Evolutionary conservation across 345 rosid genomes (phyloP).

Genomic region (Populus ilicifolia): DNA sequence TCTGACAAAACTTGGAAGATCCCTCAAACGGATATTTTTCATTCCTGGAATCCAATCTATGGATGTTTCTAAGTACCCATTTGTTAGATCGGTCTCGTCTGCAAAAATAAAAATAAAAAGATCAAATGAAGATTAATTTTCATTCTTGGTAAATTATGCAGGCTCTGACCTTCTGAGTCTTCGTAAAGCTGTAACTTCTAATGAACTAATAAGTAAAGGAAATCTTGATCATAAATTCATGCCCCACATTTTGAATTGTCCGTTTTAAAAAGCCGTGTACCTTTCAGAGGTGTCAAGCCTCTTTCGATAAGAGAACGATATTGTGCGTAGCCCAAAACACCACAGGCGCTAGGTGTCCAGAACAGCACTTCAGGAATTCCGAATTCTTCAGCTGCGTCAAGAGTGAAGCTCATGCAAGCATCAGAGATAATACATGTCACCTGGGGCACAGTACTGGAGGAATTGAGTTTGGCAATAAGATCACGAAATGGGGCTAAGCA

Average conservation of each 20-base stretch:
- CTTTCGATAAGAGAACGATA: slow-evolving; percentile 23
- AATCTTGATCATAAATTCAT: too few species aligned
- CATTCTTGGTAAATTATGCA: too few species aligned
- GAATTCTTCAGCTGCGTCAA: slow-evolving; percentile 26
- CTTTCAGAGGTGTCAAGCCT: slow-evolving; percentile 44
- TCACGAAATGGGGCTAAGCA: slow-evolving; percentile 34
- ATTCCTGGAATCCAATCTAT: slow-evolving; percentile 52
- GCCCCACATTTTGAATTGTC: background rate
- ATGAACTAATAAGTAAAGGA: too few species aligned
- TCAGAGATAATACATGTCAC: slow-evolving; percentile 45
- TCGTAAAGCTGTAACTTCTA: too few species aligned
- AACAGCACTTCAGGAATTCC: slow-evolving; percentile 24
- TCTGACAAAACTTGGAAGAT: slow-evolving; percentile 40
- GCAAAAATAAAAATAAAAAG: slow-evolving; percentile 2
- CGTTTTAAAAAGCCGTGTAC: slow-evolving; percentile 12
- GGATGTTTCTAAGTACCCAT: slow-evolving; percentile 34
- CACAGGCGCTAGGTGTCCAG: slow-evolving; percentile 29
- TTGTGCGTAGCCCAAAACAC: slow-evolving; percentile 22
- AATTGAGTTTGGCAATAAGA: slow-evolving; percentile 29
- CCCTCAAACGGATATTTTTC: slow-evolving; percentile 34
- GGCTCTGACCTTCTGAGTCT: too few species aligned
- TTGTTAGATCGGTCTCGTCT: slow-evolving; percentile 32
- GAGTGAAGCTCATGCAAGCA: slow-evolving; percentile 33
- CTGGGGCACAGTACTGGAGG: slow-evolving; percentile 16
- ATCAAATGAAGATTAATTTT: too few species aligned